Evolutionary conservation across 331 rosid genomes (phyloP).

Genomic region (Saraca asoca): DNA sequence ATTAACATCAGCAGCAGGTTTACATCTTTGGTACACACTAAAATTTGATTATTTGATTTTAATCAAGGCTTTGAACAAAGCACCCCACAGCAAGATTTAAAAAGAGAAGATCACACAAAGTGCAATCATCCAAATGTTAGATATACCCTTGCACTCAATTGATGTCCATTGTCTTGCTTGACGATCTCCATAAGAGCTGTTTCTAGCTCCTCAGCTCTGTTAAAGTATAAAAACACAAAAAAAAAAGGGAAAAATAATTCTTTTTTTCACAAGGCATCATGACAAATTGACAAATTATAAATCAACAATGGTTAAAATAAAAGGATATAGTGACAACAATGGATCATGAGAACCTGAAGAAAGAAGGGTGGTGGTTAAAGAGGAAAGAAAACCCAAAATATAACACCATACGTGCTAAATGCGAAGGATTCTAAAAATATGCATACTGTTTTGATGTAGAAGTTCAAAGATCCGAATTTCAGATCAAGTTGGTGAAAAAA

Average conservation of each 20-base stretch:
- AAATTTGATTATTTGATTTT: background rate
- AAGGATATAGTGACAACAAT: background rate
- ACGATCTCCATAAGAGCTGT: conserved; percentile 90
- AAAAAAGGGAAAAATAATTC: conserved; percentile 26
- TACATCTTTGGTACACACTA: background rate
- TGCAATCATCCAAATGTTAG: conserved; percentile 7
- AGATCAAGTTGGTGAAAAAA: conserved; percentile 8
- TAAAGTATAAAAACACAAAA: conserved; percentile 35
- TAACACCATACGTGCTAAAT: conserved; percentile 22
- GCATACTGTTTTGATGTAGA: conserved; percentile 11
- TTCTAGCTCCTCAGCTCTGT: conserved; percentile 91
- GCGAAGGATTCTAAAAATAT: background rate
- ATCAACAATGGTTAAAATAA: conserved; percentile 10
- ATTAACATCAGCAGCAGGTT: conserved; percentile 1
- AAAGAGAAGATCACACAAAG: conserved; percentile 19
- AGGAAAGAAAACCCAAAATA: background rate
- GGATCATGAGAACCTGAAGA: background rate
- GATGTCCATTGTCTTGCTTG: conserved; percentile 69
- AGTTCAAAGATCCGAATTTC: conserved; percentile 19
- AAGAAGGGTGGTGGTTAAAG: no score
- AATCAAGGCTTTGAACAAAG: no score
- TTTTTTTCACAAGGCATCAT: conserved; percentile 27
- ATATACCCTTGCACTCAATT: conserved; percentile 76
- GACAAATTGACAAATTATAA: conserved; percentile 16
- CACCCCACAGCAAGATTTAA: conserved; percentile 5